Percentiles rank a stretch among this genome's conserved stretches.
These are phyloP conservation scores for Punctularia strigosozonata DNA, from an alignment of 768 basidiomycete genomes.

Conservation along the genomic window DNA sequence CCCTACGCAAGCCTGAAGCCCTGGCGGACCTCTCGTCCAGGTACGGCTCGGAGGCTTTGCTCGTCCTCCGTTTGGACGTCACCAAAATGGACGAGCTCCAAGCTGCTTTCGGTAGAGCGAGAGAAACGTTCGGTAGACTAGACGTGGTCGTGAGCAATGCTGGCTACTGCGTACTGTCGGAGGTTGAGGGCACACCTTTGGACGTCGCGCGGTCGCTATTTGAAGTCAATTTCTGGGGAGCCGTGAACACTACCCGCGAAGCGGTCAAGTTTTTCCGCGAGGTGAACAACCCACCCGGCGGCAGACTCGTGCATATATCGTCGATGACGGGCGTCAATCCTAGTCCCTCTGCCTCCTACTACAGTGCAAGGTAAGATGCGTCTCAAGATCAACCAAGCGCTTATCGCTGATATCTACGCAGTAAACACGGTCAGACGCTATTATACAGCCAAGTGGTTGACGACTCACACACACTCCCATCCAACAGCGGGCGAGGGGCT, in stretches of 20 bases:
- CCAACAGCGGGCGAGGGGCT: slow-evolving; percentile 20
- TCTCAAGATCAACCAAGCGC: not conserved
- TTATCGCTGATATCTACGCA: not conserved
- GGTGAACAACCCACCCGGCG: slow-evolving; percentile 21
- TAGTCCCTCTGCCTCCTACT: slow-evolving; percentile 8
- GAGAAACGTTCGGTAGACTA: slow-evolving; percentile 9
- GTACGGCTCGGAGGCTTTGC: slow-evolving; percentile 8
- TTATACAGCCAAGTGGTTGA: not conserved
- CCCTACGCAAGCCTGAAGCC: slow-evolving; percentile 12
- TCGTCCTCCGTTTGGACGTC: slow-evolving; percentile 14
- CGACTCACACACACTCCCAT: not conserved
- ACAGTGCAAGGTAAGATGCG: slow-evolving; percentile 18
- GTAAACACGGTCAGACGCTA: not conserved
- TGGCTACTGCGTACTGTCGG: slow-evolving; percentile 7
- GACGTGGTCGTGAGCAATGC: slow-evolving; percentile 19
- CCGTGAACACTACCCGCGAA: slow-evolving; percentile 17
- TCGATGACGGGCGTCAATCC: slow-evolving; percentile 14
- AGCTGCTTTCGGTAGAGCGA: slow-evolving; percentile 10
- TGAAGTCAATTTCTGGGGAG: slow-evolving; percentile 18
- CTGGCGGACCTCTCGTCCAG: slow-evolving; percentile 12
- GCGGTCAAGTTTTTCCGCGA: slow-evolving; percentile 25
- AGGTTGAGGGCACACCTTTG: slow-evolving; percentile 8
- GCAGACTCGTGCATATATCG: slow-evolving; percentile 23
- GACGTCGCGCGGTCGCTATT: slow-evolving; percentile 7
- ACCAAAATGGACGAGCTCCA: slow-evolving; percentile 6